phyloP scores from a whole-genome alignment of 192 early-diverging fungal species.

The Mortierella alpina region DNA sequence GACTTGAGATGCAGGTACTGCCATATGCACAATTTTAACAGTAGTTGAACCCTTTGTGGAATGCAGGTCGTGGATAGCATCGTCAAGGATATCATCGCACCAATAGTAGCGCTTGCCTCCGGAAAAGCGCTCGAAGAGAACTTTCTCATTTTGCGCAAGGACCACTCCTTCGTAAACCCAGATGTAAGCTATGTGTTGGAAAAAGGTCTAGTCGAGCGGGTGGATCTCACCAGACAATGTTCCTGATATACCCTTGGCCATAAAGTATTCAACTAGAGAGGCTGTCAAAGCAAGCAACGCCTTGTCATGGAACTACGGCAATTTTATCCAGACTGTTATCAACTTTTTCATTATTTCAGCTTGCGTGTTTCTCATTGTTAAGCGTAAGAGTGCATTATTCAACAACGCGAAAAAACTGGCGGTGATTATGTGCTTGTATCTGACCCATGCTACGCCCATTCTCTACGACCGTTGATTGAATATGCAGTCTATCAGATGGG shows the following conservation, averaged over 20 bases:
- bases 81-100: slow-evolving; percentile 65
- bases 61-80: slow-evolving; percentile 49
- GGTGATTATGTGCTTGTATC: neutral
- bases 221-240: neutral
- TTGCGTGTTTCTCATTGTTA: slow-evolving; percentile 71
- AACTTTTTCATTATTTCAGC: slow-evolving; percentile 73
- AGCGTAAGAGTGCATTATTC: slow-evolving; percentile 30
- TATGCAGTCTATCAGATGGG: slow-evolving; percentile 44
- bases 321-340: slow-evolving; percentile 72
- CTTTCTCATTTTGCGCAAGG: slow-evolving; percentile 31
- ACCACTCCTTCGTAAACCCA: slow-evolving; percentile 16
- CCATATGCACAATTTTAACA: neutral
- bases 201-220: too few species aligned
- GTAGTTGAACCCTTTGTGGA: neutral
- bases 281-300: slow-evolving; percentile 59
- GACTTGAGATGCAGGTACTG: neutral
- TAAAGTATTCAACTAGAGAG: slow-evolving; percentile 32
- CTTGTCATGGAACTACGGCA: slow-evolving; percentile 67
- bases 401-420: neutral
- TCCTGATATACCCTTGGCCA: neutral
- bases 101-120: slow-evolving; percentile 66
- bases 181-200: slow-evolving; percentile 11
- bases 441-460: neutral
- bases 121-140: slow-evolving; percentile 56
- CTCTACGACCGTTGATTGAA: neutral